Percentiles rank a stretch among this genome's conserved stretches.
phyloP scores from a whole-genome alignment of 768 basidiomycete genomes.

The Filobasidium floriforme region DNA sequence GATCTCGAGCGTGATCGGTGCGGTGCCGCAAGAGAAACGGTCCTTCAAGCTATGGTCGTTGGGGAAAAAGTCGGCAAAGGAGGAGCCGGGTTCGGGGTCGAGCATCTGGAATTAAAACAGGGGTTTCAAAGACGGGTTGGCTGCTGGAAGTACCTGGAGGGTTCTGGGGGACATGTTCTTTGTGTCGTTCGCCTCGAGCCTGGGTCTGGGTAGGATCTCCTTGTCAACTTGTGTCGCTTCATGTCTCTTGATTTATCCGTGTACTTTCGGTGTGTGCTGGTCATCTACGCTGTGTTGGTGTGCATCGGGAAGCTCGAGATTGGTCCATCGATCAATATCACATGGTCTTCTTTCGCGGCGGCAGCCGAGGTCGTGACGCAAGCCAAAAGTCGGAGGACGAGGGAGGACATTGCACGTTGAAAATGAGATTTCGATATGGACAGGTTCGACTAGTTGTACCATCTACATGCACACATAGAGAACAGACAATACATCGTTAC shows the following conservation, averaged over 20 bases:
- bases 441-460: not conserved
- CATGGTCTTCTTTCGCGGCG: not conserved
- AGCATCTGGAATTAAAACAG: constrained; percentile 6
- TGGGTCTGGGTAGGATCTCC: too few species aligned
- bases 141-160: not conserved
- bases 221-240: too few species aligned
- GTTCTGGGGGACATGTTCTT: not conserved
- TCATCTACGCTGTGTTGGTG: not conserved
- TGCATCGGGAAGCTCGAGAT: not conserved
- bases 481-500: not conserved
- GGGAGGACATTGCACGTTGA: not conserved
- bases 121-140: not conserved
- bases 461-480: not conserved
- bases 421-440: not conserved
- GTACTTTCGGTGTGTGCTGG: not conserved
- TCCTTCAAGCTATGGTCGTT: constrained; percentile 27
- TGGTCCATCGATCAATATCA: not conserved
- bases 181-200: too few species aligned
- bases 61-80: constrained; percentile 15
- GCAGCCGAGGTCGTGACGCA: constrained; percentile 1
- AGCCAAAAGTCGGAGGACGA: not conserved
- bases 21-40: constrained; percentile 11
- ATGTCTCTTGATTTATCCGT: not conserved
- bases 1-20: constrained; percentile 2
- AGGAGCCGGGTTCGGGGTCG: constrained; percentile 15